Conservation (phyloP, 352 stramenopile species). For the Phytophthora ohioensis region DNA sequence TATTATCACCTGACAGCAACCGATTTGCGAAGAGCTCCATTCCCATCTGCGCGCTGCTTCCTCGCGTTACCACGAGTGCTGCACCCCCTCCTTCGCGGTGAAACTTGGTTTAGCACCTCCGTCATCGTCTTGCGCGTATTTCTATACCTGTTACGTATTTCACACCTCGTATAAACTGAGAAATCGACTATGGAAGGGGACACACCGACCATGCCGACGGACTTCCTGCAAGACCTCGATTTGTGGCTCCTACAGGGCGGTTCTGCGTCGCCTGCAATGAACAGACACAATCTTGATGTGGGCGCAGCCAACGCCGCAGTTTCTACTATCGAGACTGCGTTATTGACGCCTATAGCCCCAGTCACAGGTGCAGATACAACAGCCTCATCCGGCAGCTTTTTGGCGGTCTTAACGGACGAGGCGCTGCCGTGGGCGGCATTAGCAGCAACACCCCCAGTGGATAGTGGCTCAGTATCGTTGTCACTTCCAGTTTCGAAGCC, state of each 20-base stretch:
- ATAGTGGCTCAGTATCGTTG: not conserved
- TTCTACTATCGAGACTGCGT: conserved; percentile 8
- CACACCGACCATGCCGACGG: conserved; percentile 17
- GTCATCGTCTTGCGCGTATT: conserved; percentile 9
- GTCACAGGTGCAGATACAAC: conserved; percentile 4
- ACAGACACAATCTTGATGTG: not conserved
- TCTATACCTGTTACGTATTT: not conserved
- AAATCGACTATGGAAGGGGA: conserved; percentile 34
- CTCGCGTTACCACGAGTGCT: not conserved
- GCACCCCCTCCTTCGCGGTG: not conserved
- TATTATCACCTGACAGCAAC: not conserved
- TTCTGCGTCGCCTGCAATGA: not conserved
- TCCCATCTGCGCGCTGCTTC: not conserved
- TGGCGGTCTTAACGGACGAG: conserved; percentile 15
- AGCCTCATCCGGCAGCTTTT: conserved; percentile 12
- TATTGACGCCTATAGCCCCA: conserved; percentile 27
- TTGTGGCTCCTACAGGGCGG: conserved; percentile 32
- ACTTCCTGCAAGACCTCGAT: conserved; percentile 46
- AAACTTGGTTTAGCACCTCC: conserved; percentile 5
- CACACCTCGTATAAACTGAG: not conserved
- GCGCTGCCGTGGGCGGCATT: conserved; percentile 3
- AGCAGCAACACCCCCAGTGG: not conserved
- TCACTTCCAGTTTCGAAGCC: not conserved
- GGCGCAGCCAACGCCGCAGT: not conserved
- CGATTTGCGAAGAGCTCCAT: not conserved